Evolutionary conservation across 2,329 filamentous ascomycete species (phyloP).

Genomic region (Cryphonectria parasitica): DNA sequence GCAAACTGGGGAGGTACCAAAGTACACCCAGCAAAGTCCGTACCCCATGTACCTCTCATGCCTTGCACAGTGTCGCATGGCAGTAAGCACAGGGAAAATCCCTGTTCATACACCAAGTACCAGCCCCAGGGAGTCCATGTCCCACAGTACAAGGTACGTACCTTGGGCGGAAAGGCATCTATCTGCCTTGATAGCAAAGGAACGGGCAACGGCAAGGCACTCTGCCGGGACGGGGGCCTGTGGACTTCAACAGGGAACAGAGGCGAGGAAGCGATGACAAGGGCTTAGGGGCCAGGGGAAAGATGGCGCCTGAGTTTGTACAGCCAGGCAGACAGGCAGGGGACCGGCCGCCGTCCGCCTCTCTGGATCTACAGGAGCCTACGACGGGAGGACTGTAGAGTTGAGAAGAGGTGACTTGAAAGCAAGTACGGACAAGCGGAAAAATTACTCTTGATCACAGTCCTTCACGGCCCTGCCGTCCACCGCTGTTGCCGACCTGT

Average conservation of each 20-base stretch:
- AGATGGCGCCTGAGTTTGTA: neutral
- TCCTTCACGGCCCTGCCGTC: neutral
- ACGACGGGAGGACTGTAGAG: slow-evolving; percentile 15
- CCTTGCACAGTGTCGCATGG: slow-evolving; percentile 26
- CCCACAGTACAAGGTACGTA: neutral
- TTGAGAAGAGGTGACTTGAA: neutral
- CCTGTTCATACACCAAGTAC: neutral
- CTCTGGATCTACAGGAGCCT: too few relatives aligned
- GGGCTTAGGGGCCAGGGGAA: slow-evolving; percentile 6
- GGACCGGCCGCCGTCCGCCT: neutral
- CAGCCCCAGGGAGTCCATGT: neutral
- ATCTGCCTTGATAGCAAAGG: slow-evolving; percentile 14
- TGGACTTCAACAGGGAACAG: slow-evolving; percentile 11
- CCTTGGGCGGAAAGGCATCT: neutral
- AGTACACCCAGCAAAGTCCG: slow-evolving; percentile 11
- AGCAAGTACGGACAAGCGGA: slow-evolving; percentile 1
- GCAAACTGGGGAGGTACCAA: neutral
- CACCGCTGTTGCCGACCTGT: slow-evolving; percentile 2
- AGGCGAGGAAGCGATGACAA: slow-evolving; percentile 19
- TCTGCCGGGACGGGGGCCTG: slow-evolving; percentile 13
- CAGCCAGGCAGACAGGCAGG: slow-evolving; percentile 2
- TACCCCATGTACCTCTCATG: slow-evolving; percentile 3
- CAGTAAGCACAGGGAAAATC: neutral
- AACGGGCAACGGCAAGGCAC: slow-evolving; percentile 26
- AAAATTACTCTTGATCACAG: neutral